Base-by-base conservation (phyloP, 108 stramenopile genomes). In the Schizochytrium sp. region DNA sequence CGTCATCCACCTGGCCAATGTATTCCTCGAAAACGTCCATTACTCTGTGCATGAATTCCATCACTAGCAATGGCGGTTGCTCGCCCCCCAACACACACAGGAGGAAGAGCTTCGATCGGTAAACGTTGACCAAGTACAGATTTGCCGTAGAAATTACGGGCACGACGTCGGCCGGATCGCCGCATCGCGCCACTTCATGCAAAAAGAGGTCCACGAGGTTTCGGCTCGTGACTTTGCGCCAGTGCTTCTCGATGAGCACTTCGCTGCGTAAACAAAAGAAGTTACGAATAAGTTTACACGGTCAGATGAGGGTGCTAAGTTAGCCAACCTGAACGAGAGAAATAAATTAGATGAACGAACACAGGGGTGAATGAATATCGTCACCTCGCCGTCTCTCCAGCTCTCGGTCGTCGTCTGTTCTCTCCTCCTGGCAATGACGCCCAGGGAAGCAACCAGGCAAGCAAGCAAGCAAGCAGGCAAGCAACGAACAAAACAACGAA, bases 1-100 rank as follows among this genome's bases (percentile, higher is more conserved):
- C 90, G 63, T 98, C 98, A 88, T 98, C 97, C n/a, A 96, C 95
- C 5, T 96, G 96, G 53, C 97, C 97, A 92, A 99, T 97, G 90
- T 99, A 99, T 12, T 97, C 94, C 23, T 95, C 95, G 88, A 98
- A 97, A 10, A 97, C 97, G 89, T 97, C 97, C 44, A 97, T 94
- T 14, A 99, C 91, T 34, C 97, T 95, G 93, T 99, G 98, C 51
- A 98, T 88, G 83, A 99, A 98, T 93, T 98, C 98, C 45, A 98
- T 93, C 57, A 97, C 96, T 88, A 97, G 91, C 5, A 98, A 94
- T 12, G 98, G 97, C 51, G 95, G 93, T 43, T 95, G 95, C 93
- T 98, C 99, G 0, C 92, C 91, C 0, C 96, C 94, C 88, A 95
- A 92, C 6, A 96, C 96, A 5, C 97, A 97, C 51, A 99, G 88